Evolutionary conservation across 805 yeast genomes (phyloP), one percentile per base, ranked within the genome.

Genomic region (Teunomyces kruisii): DNA sequence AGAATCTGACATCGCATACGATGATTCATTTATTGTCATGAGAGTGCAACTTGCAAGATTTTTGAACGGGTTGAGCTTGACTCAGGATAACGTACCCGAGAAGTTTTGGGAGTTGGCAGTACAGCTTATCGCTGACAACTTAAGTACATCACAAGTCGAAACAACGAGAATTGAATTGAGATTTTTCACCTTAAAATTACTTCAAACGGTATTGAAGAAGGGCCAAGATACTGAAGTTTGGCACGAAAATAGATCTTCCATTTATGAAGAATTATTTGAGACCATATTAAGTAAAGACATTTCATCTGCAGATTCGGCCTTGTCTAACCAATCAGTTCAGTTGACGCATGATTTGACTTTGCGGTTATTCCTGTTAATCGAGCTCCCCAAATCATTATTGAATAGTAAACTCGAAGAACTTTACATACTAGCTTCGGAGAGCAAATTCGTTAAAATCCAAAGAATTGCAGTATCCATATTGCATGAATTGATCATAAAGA

Each of bases 1-100:
- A 16, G 86, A 81, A 17, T 73, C 83, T 12, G 88, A 80, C 15
- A 53, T 75, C 41, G 80, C 85, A 1, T 84, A 79, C 58, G 88
- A 83, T 14, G 62, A 67, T 0, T 74, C 66, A 6, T 88, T 86
- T 48, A 54, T 68, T 13, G 59, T 69, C 4, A 59, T 81, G 24
- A 72, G 92, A 57, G 59, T 79, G 15, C 77, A 73, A 26, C 55
- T 86, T 17, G 59, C 81, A 12, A 72, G 70, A 19, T 73, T 85
- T 40, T 68, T 79, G 33, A 44, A 56, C 1, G 55, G 54, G 2
- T 43, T 64, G 16, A 45, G 66, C 15, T 32, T 40, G 3, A 33
- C 48, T 6, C 38, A 44, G 8, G 32, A 44, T 3, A 50, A 49
- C 15, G 45, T 59, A 7, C 61, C 70, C 33, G 70, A 69, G 30